These are phyloP conservation scores for Paecilomyces fulvus DNA, from an alignment of 2,329 filamentous ascomycete species.

Conservation along the genomic window DNA sequence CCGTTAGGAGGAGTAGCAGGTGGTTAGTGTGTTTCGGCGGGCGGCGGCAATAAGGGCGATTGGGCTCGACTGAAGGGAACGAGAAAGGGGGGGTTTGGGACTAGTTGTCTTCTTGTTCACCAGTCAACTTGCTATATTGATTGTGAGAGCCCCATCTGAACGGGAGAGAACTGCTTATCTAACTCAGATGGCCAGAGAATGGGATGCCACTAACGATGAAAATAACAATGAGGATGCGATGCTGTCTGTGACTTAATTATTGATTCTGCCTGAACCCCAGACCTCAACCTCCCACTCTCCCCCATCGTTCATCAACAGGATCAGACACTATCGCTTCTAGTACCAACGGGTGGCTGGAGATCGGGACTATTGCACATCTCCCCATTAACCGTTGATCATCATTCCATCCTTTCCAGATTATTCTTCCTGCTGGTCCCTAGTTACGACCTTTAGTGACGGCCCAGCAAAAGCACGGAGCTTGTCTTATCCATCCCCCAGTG, in stretches of 20 bases:
- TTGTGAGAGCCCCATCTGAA: too few species aligned
- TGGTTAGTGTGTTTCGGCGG: slow-evolving; percentile 2
- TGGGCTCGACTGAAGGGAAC: not conserved
- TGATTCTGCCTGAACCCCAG: too few species aligned
- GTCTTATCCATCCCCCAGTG: not conserved
- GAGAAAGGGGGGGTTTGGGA: not conserved
- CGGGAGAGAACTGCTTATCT: too few species aligned
- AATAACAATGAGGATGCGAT: too few species aligned
- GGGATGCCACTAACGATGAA: too few species aligned
- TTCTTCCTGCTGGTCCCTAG: not conserved
- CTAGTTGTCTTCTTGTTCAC: not conserved
- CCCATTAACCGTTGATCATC: not conserved
- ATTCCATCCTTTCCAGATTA: not conserved
- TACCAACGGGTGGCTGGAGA: not conserved
- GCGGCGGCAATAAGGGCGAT: not conserved
- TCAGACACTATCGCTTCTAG: not conserved
- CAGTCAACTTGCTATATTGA: not conserved
- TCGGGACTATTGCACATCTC: not conserved
- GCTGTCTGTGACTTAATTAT: too few species aligned
- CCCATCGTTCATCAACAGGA: not conserved
- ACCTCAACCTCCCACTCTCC: not conserved
- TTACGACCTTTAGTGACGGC: not conserved
- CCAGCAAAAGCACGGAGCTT: not conserved
- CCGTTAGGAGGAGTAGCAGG: not conserved
- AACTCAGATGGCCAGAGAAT: too few species aligned